Conservation (phyloP, 768 basidiomycete genomes). For the Auricularia cornea region DNA sequence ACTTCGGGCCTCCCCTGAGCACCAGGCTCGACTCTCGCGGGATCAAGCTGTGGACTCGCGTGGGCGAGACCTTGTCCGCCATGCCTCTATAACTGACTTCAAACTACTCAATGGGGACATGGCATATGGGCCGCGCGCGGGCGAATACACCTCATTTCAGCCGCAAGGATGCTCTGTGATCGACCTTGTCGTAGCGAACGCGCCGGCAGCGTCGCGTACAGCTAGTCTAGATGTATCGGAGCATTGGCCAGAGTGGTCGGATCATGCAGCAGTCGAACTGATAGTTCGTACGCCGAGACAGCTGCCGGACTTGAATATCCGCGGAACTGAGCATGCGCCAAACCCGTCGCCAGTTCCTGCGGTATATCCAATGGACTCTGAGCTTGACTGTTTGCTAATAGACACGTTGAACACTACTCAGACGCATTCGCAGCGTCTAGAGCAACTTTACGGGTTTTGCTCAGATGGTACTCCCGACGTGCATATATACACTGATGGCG, state of each 20-base stretch:
- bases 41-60: not conserved
- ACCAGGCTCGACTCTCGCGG: not conserved
- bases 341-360: not conserved
- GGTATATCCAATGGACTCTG: not conserved
- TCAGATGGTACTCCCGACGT: not conserved
- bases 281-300: not conserved
- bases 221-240: not conserved
- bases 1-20: not conserved
- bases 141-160: not conserved
- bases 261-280: not conserved
- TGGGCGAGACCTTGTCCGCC: not conserved
- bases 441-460: not conserved
- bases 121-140: not conserved
- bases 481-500: too few relatives aligned
- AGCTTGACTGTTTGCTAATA: not conserved
- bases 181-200: not conserved
- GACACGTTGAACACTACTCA: not conserved
- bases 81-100: not conserved
- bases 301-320: too few relatives aligned
- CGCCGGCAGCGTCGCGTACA: not conserved
- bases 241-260: not conserved
- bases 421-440: not conserved
- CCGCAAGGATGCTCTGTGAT: not conserved
- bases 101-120: not conserved
- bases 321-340: too few relatives aligned